Conservation (phyloP, 257 asterid genomes). For the Przewalskia tangutica region DNA sequence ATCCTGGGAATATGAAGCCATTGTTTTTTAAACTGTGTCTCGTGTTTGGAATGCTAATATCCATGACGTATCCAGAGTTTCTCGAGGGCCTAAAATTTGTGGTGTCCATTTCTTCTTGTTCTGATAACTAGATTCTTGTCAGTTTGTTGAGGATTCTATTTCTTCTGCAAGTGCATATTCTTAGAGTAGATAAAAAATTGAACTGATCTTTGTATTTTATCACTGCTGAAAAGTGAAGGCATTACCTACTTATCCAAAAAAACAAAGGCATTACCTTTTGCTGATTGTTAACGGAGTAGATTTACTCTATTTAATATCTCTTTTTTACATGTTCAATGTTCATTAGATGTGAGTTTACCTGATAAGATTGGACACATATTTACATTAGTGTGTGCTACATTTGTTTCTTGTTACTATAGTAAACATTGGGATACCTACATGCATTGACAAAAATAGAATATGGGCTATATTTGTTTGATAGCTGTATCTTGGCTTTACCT, state of each 20-base stretch:
- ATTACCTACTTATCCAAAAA: neutral
- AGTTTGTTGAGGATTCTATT: neutral
- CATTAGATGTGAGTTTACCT: neutral
- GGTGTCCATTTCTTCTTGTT: neutral
- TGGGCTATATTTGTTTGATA: neutral
- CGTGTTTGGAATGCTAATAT: neutral
- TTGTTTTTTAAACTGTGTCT: neutral
- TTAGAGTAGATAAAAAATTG: neutral
- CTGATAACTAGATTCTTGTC: neutral
- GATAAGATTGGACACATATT: neutral
- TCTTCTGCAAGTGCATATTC: neutral
- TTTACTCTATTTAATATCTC: neutral
- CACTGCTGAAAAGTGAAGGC: neutral
- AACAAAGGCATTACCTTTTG: neutral
- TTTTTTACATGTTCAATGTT: neutral
- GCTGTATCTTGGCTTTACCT: neutral
- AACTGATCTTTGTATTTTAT: neutral
- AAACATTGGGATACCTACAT: neutral
- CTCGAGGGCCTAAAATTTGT: neutral
- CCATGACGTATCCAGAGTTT: neutral
- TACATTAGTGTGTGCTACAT: neutral
- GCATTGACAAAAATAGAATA: neutral
- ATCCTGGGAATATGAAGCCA: neutral
- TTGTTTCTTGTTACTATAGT: neutral
- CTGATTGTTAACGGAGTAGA: neutral